phyloP scores from a whole-genome alignment of 225 moss, liverwort and hornwort species.

The Anthoceros angustus region DNA sequence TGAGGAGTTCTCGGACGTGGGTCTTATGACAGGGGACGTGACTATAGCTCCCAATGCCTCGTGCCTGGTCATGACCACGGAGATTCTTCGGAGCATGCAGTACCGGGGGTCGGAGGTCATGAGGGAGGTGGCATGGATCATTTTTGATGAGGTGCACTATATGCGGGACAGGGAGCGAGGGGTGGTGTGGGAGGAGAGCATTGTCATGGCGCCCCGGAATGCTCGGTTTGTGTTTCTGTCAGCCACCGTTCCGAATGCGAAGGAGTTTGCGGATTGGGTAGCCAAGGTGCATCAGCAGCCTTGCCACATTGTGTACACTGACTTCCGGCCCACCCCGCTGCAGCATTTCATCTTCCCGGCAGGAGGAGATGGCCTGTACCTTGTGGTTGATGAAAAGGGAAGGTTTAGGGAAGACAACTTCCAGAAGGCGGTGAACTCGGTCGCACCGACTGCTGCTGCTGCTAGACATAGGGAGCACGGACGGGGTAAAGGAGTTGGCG shows the following conservation, averaged over 20 bases:
- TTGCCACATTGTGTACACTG: slow-evolving; percentile 96
- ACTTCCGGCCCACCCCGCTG: slow-evolving; percentile 90
- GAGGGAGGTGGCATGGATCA: slow-evolving; percentile 98
- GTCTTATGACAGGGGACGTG: slow-evolving; percentile 97
- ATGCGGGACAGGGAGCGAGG: slow-evolving; percentile 98
- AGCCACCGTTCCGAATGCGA: slow-evolving; percentile 97
- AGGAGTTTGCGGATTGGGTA: slow-evolving; percentile 98
- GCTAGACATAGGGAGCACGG: slow-evolving; percentile 45
- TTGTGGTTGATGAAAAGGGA: slow-evolving; percentile 91
- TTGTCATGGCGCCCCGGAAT: slow-evolving; percentile 96
- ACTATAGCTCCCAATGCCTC: slow-evolving; percentile 90
- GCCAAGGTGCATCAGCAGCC: slow-evolving; percentile 97
- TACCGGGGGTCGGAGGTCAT: slow-evolving; percentile 93
- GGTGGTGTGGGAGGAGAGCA: slow-evolving; percentile 99
- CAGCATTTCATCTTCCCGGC: slow-evolving; percentile 93
- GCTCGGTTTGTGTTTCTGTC: slow-evolving; percentile 97
- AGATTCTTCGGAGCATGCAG: slow-evolving; percentile 98
- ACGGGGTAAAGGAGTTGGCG: slow-evolving; percentile 29
- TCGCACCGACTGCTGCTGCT: slow-evolving; percentile 38
- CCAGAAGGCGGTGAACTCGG: slow-evolving; percentile 92
- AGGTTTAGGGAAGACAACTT: slow-evolving; percentile 77
- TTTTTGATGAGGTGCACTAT: slow-evolving; percentile 99
- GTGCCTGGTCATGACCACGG: slow-evolving; percentile 99
- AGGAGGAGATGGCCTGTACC: slow-evolving; percentile 87
- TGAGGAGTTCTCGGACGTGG: slow-evolving; percentile 90